phyloP scores from a whole-genome alignment of 192 early-diverging fungal species.

The Kappamyces sp. region DNA sequence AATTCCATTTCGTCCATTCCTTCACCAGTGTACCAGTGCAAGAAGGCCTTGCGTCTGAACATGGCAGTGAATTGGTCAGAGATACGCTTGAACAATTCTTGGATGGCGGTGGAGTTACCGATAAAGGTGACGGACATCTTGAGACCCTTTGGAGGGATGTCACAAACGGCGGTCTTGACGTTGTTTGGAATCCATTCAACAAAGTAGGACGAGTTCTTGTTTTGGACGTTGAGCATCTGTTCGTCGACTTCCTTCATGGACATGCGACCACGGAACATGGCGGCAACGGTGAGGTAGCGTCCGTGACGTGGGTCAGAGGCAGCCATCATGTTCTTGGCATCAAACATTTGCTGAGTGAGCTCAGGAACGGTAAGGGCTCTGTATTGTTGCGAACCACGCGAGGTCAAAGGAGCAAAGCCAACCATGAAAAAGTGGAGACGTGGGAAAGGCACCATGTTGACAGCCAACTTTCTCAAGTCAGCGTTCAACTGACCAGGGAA shows the following conservation, averaged over 20 bases:
- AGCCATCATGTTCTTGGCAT: constrained; percentile 99
- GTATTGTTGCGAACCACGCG: constrained; percentile 76
- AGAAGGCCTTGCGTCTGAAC: constrained; percentile 88
- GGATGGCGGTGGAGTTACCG: constrained; percentile 88
- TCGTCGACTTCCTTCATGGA: constrained; percentile 98
- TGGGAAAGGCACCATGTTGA: constrained; percentile 89
- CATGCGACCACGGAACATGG: constrained; percentile 93
- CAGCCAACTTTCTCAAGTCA: constrained; percentile 53
- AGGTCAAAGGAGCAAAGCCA: constrained; percentile 89
- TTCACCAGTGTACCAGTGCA: constrained; percentile 94
- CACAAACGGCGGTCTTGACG: constrained; percentile 87
- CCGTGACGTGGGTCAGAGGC: constrained; percentile 96
- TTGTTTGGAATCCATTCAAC: constrained; percentile 99
- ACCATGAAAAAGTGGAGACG: constrained; percentile 99
- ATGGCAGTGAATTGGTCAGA: constrained; percentile 86
- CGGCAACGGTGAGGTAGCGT: constrained; percentile 89
- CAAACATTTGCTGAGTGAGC: constrained; percentile 92
- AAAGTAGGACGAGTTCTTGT: constrained; percentile 97
- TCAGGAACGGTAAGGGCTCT: constrained; percentile 85
- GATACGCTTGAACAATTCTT: constrained; percentile 89
- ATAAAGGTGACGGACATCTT: constrained; percentile 92
- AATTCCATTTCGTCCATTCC: constrained; percentile 98
- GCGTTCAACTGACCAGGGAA: constrained; percentile 96
- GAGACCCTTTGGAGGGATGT: constrained; percentile 81
- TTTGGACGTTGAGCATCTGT: constrained; percentile 93